Base-by-base conservation (phyloP, 169 alveolate species). In the Toxoplasma gondii region DNA sequence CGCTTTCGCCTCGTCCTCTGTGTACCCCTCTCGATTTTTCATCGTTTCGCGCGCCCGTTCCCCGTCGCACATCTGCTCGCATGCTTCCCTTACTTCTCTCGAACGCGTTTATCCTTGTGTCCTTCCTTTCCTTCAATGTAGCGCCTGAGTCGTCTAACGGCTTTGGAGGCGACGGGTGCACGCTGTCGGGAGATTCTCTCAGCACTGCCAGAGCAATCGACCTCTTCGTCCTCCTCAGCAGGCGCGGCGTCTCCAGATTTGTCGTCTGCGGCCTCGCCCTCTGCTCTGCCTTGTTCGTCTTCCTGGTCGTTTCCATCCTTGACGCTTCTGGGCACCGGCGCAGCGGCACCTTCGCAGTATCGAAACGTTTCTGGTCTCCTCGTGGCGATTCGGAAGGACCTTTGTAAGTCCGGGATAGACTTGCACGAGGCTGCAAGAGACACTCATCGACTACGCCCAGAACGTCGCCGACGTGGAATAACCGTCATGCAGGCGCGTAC, bases 261-360 rank as follows among this genome's bases (percentile, higher is more conserved):
- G 7, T 64, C 74, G 34, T 64, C 74, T 64, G 74, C 7, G 1
- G n/a, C 74, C 1, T 27, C 67, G 67, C 27, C 74, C 74, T 64
- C 74, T 4, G n/a, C 74, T 64, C 5, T 31, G 34, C n/a, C 74
- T 16, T 27, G 24, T 64, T 64, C n/a, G 74, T 64, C 29, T 64
- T 27, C 34, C 74, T 16, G 34, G 34, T 64, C 74, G 5, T 45
- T 78, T 9, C 98, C 98, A 22, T 94, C 97, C n/a, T 92, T 98
- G 54, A 95, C 96, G 78, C 97, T 98, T 88, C 98, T 98, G 83
- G 99, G 99, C 34, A 98, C 99, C 9, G 98, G 99, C 53, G 97
- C 99, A 64, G 97, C 98, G 87, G 97, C 97, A 84, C 99, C 99
- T 10, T 97, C 98, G 31, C 98, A 98, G 86, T 97, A 95, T 92